phyloP scores from a whole-genome alignment of 345 rosid species.

The Corchorus olitorius region DNA sequence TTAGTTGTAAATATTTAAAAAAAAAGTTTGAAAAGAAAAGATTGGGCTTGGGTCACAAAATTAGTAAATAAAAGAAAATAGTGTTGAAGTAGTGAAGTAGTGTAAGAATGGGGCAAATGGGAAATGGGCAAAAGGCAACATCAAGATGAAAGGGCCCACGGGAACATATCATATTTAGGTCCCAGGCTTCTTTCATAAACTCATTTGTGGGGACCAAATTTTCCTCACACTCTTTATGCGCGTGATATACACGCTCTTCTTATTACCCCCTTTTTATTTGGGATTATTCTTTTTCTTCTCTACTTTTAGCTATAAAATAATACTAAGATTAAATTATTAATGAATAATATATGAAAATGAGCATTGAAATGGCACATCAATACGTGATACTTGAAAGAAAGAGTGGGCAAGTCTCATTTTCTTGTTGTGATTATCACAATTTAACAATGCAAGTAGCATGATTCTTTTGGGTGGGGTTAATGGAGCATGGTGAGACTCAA shows the following conservation, averaged over 20 bases:
- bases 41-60: neutral
- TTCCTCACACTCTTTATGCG: neutral
- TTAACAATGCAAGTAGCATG: too few species aligned
- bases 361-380: neutral
- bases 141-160: constrained; percentile 1
- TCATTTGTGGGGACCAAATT: constrained; percentile 19
- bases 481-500: too few species aligned
- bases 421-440: too few species aligned
- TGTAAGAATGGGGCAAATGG: too few species aligned
- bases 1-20: neutral
- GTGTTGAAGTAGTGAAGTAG: neutral
- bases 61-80: too few species aligned
- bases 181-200: constrained; percentile 33
- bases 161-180: constrained; percentile 35
- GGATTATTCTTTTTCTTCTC: neutral
- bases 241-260: constrained; percentile 4
- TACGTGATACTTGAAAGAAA: too few species aligned
- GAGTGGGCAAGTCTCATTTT: too few species aligned
- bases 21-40: neutral
- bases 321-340: too few species aligned
- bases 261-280: neutral
- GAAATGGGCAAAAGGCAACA: neutral
- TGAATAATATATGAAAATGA: neutral
- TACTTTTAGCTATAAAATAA: neutral
- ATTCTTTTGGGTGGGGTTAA: too few species aligned